Evolutionary conservation across 2,329 filamentous ascomycete genomes (phyloP).

Genomic region (Aspergillus sp.): DNA sequence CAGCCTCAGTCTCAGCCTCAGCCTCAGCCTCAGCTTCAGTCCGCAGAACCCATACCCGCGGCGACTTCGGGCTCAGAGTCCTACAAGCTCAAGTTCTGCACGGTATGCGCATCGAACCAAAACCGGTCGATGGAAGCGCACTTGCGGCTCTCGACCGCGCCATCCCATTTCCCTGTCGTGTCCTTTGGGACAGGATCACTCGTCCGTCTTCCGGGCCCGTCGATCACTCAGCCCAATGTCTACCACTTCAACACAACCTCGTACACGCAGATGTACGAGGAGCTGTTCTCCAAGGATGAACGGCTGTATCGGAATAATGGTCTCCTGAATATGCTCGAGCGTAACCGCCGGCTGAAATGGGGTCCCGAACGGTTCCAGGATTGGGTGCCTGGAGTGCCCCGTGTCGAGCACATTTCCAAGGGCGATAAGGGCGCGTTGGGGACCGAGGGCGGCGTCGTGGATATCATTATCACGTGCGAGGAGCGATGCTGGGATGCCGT

Average conservation of each 20-base stretch:
- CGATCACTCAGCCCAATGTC: conserved; percentile 88
- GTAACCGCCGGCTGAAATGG: conserved; percentile 88
- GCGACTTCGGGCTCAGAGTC: conserved; percentile 38
- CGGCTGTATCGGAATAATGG: conserved; percentile 86
- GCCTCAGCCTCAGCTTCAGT: conserved; percentile 18
- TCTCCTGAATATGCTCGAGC: conserved; percentile 87
- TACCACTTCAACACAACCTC: conserved; percentile 97
- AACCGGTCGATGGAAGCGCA: conserved; percentile 99
- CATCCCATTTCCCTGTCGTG: conserved; percentile 86
- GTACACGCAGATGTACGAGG: conserved; percentile 89
- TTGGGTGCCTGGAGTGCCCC: conserved; percentile 80
- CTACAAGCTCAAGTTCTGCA: conserved; percentile 93
- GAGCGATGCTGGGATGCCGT: conserved; percentile 98
- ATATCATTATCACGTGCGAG: conserved; percentile 94
- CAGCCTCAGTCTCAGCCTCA: conserved; percentile 17
- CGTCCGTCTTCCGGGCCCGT: conserved; percentile 84
- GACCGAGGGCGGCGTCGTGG: conserved; percentile 80
- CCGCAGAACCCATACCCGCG: conserved; percentile 8
- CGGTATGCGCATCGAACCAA: conserved; percentile 97
- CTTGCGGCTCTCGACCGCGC: conserved; percentile 72
- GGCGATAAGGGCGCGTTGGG: conserved; percentile 69
- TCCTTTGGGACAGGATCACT: conserved; percentile 95
- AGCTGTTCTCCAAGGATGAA: conserved; percentile 76
- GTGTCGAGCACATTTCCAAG: conserved; percentile 60
- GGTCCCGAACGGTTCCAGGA: conserved; percentile 97